Base-by-base conservation (phyloP, 2,329 filamentous ascomycete species). In the Talaromyces sp. region DNA sequence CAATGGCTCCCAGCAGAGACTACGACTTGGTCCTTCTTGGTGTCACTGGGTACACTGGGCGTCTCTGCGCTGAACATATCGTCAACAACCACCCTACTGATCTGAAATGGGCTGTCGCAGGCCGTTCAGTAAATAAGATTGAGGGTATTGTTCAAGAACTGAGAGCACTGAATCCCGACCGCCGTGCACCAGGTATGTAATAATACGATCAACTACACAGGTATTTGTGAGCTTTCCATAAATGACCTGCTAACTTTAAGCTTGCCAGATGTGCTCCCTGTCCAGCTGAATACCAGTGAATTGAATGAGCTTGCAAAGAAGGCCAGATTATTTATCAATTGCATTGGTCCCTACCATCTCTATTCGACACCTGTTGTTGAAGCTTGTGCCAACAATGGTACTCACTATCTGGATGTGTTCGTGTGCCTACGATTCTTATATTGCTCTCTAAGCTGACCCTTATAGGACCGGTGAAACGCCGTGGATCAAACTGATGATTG, bases 71-170 rank as follows among this genome's bases (percentile, higher is more conserved):
- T 24, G 86, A 95, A 70, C 85, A 94, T 71, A 87, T 96, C 65
- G 80, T 85, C 47, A 80, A 80, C 13, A 76, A 83, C 59, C 78
- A 91, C 1, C 88, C 91, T 0, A 90, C 88, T 16, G 83, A 90
- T 68, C 72, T 96, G 56, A 91, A 85, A 77, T 97, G 92, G 92
- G 92, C 90, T 13, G 79, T 97, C 50, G 90, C 91, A 41, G 92
- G 92, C 27, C 88, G 92, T 22, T 92, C 89, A n/a, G 77, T 81
- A 44, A 76, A 80, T 44, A 96, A 96, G 71, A 81, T 97, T 4
- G 82, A 88, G 60, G 74, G 76, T 36, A 73, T 97, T 10, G 84
- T 86, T 7, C 77, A 85, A 47, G 84, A 89, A 49, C 81, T 92
- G 68, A 85, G 85, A 63, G 69, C 75, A 51, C 65, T 88, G 53